phyloP scores from a whole-genome alignment of 2,329 filamentous ascomycete species.

The Xylariaceae sp. region DNA sequence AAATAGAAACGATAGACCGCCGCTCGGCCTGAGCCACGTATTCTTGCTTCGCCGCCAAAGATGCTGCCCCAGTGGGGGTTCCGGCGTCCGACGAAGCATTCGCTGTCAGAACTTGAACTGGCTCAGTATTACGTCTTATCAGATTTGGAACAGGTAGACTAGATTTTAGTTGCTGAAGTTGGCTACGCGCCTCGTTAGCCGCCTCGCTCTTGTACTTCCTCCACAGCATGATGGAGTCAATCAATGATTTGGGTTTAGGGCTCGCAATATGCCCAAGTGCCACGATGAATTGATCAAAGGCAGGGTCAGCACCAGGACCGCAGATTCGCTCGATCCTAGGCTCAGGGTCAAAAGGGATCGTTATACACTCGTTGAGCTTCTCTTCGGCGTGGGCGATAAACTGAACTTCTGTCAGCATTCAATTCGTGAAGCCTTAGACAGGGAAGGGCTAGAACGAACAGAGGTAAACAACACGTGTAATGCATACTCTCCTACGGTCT shows the following conservation, averaged over 20 bases:
- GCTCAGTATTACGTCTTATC: constrained; percentile 77
- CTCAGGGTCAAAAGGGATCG: constrained; percentile 78
- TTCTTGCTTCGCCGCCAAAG: constrained; percentile 65
- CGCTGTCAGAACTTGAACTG: constrained; percentile 55
- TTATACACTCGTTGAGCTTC: constrained; percentile 88
- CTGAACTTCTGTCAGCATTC: constrained; percentile 49
- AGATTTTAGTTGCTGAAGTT: constrained; percentile 60
- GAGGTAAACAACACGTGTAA: constrained; percentile 95
- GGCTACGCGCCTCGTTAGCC: constrained; percentile 70
- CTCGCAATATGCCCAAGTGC: constrained; percentile 94
- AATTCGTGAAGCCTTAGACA: not conserved
- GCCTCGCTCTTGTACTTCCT: constrained; percentile 93
- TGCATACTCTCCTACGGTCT: constrained; percentile 97
- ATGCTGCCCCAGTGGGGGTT: constrained; percentile 44
- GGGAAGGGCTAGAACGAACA: constrained; percentile 52
- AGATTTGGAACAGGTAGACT: constrained; percentile 54
- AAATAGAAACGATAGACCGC: constrained; percentile 92
- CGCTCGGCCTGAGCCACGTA: constrained; percentile 82
- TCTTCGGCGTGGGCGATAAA: constrained; percentile 98
- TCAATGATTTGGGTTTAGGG: constrained; percentile 90
- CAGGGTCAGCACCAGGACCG: constrained; percentile 83
- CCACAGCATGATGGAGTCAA: constrained; percentile 98
- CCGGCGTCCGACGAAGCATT: constrained; percentile 38
- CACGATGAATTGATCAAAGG: constrained; percentile 92
- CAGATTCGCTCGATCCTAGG: constrained; percentile 88